Evolutionary conservation across 2,329 filamentous ascomycete species (phyloP), one percentile per base, ranked within the genome.

Genomic region (Aspergillus felis): DNA sequence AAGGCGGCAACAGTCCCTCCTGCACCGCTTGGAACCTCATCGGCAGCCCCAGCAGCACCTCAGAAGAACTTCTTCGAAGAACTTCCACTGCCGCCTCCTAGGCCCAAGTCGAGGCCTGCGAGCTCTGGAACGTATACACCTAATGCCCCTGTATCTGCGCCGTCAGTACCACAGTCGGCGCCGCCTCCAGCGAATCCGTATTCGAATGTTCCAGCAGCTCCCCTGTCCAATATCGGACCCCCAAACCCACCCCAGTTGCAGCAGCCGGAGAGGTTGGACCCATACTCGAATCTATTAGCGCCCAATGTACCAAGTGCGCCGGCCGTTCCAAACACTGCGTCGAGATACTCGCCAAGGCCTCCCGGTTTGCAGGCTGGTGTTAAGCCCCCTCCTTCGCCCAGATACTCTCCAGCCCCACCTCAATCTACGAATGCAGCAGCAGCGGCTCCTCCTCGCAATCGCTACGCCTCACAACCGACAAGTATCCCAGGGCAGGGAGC

Each of bases 61-160:
- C 64, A 70, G 1, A 75, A 74, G 58, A 85, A 82, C 64, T 93
- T 93, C 71, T 93, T 92, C 63, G 90, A 92, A 72, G 90, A 93
- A 55, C 78, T 93, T 24, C 90, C 90, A 1, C 73, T 66, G 57
- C 64, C 88, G 53, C 73, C 81, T 1, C 74, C 83, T 3, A 87
- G 81, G 67, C 51, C 63, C 38, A 61, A 54, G 49, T 82, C 85
- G n/a, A 83, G 87, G 27, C 83, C 85, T 20, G 79, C 81, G 25
- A 75, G 69, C 55, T 68, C 71, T 24, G 76, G 75, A 5, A 73
- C 76, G 56, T 76, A 77, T 62, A 71, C 73, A 46, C 73, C 77
- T 48, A 70, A 72, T 42, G 68, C 71, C 10, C 67, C 64, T 52
- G 53, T 66, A 41, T 48, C 65, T 35, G 59, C 64, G 22, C 60